A percentile compares a stretch with the other conserved stretches of the same genome.
phyloP scores from a whole-genome alignment of 2,329 filamentous ascomycete genomes.

The Sclerotinia sclerotiorum region DNA sequence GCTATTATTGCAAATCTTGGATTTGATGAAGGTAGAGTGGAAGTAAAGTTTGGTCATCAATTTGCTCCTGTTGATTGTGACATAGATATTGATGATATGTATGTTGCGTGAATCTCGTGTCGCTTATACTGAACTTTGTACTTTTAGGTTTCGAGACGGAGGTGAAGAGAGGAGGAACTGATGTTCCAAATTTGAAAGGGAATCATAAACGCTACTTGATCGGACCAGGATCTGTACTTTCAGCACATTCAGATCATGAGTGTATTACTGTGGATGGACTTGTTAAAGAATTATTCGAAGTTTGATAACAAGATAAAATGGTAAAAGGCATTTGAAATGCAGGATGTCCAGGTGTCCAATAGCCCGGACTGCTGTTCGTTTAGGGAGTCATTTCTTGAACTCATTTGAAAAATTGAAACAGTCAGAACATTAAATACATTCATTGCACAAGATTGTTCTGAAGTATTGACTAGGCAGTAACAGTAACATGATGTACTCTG shows the following conservation, averaged over 20 bases:
- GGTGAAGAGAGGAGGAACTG: conserved; percentile 87
- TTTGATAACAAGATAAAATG: conserved; percentile 1
- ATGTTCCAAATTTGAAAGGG: conserved; percentile 57
- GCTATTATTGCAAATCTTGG: neutral
- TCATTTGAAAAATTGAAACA: too few species aligned
- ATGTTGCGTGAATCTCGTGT: neutral
- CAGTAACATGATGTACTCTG: too few species aligned
- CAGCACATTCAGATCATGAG: conserved; percentile 82
- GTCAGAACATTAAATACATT: too few species aligned
- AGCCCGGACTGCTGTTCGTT: neutral
- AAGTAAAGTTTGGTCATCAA: conserved; percentile 66
- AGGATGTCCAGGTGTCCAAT: neutral
- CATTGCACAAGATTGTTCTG: too few species aligned
- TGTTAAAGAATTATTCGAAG: conserved; percentile 47
- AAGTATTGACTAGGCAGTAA: too few species aligned
- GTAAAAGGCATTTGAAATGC: too few species aligned
- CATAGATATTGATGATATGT: conserved; percentile 57
- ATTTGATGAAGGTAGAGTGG: conserved; percentile 42
- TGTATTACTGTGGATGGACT: conserved; percentile 71
- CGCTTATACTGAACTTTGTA: neutral
- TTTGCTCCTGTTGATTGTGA: conserved; percentile 75
- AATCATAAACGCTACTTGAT: conserved; percentile 56
- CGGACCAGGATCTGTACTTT: conserved; percentile 70
- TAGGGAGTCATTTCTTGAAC: too few species aligned
- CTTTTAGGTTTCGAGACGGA: conserved; percentile 66